These are phyloP conservation scores for Pelagomonas calceolata DNA, from an alignment of 108 stramenopile species.

Conservation along the genomic window DNA sequence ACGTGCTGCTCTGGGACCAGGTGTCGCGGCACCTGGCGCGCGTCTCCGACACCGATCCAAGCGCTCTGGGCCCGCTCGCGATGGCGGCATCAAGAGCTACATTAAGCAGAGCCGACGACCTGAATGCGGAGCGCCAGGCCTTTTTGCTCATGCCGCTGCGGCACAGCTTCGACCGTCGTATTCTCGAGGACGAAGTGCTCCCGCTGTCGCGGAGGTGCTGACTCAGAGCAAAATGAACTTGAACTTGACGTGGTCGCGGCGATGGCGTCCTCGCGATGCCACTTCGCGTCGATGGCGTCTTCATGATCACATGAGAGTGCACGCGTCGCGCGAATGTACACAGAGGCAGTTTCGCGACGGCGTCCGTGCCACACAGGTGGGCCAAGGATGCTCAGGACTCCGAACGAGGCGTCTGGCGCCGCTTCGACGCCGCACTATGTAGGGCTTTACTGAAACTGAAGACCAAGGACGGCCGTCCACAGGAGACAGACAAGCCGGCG, in stretches of 20 bases:
- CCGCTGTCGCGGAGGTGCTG: neutral
- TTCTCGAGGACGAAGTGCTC: neutral
- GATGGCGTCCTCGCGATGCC: no score
- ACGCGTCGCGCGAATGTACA: no score
- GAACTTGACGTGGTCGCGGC: no score
- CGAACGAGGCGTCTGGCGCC: neutral
- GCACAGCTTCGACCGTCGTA: neutral
- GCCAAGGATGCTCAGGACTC: no score
- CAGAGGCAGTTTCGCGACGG: no score
- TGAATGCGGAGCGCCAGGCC: neutral
- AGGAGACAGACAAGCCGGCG: no score
- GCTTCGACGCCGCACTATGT: neutral
- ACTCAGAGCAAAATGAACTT: no score
- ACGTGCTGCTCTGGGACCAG: constrained; percentile 1
- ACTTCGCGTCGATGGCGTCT: no score
- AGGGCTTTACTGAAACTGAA: no score
- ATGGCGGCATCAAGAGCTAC: neutral
- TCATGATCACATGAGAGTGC: no score
- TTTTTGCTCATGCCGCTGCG: neutral
- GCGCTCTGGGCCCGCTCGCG: neutral
- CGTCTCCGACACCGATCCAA: neutral
- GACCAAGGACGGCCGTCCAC: no score
- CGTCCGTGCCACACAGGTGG: no score
- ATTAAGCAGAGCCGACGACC: neutral
- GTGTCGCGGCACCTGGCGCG: neutral